Conservation (phyloP, 2,329 filamentous ascomycete genomes). For the Fusarium incarnatum region DNA sequence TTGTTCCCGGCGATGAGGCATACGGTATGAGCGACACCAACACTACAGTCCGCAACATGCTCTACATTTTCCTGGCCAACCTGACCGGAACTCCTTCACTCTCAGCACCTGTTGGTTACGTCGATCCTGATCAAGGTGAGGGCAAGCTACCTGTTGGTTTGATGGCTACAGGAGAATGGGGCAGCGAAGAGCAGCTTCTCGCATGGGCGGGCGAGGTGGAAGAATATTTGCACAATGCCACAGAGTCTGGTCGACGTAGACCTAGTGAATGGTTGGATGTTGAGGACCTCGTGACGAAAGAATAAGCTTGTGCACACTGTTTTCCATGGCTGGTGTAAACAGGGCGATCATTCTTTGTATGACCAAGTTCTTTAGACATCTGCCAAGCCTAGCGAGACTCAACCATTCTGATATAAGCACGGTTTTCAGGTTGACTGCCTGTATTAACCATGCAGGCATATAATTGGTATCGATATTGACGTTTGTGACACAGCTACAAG, state of each 20-base stretch:
- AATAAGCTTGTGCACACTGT: not conserved
- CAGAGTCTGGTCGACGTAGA: constrained; percentile 61
- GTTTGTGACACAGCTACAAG: not conserved
- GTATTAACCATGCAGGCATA: not conserved
- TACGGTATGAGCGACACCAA: constrained; percentile 83
- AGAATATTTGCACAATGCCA: constrained; percentile 62
- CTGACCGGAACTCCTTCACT: constrained; percentile 82
- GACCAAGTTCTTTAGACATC: not conserved
- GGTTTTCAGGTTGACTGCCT: not conserved
- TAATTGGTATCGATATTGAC: not conserved
- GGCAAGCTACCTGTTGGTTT: constrained; percentile 71
- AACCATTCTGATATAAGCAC: not conserved
- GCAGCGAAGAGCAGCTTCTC: constrained; percentile 71
- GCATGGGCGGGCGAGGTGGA: constrained; percentile 70
- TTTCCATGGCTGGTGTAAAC: not conserved
- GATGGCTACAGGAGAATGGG: constrained; percentile 75
- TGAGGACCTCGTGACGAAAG: constrained; percentile 49
- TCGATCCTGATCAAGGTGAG: constrained; percentile 64
- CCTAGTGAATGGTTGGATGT: constrained; percentile 71
- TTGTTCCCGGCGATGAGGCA: constrained; percentile 66
- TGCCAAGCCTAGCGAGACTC: not conserved
- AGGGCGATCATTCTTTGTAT: too few relatives aligned
- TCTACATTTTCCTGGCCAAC: constrained; percentile 88
- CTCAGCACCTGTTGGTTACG: constrained; percentile 80
- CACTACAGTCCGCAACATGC: constrained; percentile 79